These are phyloP conservation scores for Penstemon newberryi DNA, from an alignment of 257 asterid species.

Conservation along the genomic window DNA sequence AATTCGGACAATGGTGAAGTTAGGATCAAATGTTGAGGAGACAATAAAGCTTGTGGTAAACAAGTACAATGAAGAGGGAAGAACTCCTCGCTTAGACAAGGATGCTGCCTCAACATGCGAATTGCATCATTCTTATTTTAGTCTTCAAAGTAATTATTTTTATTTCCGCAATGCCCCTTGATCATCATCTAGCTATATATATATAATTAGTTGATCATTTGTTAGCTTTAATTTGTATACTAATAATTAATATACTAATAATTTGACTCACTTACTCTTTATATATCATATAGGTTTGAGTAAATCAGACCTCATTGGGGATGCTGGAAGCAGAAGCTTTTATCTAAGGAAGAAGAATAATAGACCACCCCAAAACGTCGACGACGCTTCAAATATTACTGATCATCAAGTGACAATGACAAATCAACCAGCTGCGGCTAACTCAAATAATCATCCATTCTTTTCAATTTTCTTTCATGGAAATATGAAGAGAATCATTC, in stretches of 20 bases:
- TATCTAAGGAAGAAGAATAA: slow-evolving; percentile 50
- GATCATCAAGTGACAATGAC: neutral
- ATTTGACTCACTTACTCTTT: neutral
- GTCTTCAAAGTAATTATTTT: slow-evolving; percentile 64
- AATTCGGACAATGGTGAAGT: slow-evolving; percentile 60
- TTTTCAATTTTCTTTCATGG: slow-evolving; percentile 25
- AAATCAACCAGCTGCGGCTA: neutral
- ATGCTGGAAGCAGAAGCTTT: slow-evolving; percentile 64
- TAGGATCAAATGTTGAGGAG: slow-evolving; percentile 69
- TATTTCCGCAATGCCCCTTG: no score
- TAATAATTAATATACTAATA: neutral
- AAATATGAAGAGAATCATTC: slow-evolving; percentile 39
- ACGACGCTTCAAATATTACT: neutral
- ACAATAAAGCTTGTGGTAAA: slow-evolving; percentile 47
- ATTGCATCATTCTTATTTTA: slow-evolving; percentile 65
- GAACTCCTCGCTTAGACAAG: slow-evolving; percentile 58
- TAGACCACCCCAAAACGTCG: neutral
- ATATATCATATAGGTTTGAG: slow-evolving; percentile 47
- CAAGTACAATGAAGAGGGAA: slow-evolving; percentile 61
- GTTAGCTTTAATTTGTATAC: neutral
- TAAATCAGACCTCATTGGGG: slow-evolving; percentile 64
- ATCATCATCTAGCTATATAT: no score
- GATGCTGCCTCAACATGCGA: slow-evolving; percentile 46
- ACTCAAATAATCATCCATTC: slow-evolving; percentile 14
- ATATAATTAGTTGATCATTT: no score